Conservation (phyloP, 176 grass and related monocot species). For the Secale cereale region DNA sequence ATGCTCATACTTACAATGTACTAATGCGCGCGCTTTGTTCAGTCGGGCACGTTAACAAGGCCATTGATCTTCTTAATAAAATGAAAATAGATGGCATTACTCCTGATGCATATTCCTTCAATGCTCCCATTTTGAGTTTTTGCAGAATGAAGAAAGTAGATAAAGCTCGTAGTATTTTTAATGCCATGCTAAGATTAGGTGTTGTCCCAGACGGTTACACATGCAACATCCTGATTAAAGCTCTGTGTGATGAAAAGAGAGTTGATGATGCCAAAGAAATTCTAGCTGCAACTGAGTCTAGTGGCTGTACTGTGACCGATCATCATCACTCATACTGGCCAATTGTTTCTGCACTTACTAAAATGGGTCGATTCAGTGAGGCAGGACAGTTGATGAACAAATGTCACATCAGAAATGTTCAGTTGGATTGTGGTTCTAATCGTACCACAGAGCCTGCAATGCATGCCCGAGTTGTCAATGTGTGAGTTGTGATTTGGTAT, state of each 20-base stretch:
- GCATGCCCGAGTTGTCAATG: constrained; percentile 16
- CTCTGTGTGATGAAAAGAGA: constrained; percentile 61
- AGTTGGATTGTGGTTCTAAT: background rate
- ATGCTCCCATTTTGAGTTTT: constrained; percentile 58
- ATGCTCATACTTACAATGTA: constrained; percentile 68
- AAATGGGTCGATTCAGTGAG: constrained; percentile 38
- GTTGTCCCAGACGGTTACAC: constrained; percentile 49
- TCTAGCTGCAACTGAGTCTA: constrained; percentile 45
- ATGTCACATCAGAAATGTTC: constrained; percentile 28
- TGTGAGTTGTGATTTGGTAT: constrained; percentile 19
- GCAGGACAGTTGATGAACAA: constrained; percentile 47
- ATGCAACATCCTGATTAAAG: constrained; percentile 61
- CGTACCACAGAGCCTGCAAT: constrained; percentile 1
- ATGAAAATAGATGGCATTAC: constrained; percentile 66
- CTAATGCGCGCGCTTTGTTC: constrained; percentile 63
- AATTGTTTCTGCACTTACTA: constrained; percentile 42
- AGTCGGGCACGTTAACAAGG: constrained; percentile 48
- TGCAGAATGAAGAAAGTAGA: constrained; percentile 56
- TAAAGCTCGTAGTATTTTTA: constrained; percentile 52
- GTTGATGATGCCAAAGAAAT: constrained; percentile 65
- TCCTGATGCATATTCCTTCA: constrained; percentile 78
- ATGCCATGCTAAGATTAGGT: constrained; percentile 58
- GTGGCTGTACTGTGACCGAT: constrained; percentile 1
- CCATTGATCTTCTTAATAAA: constrained; percentile 50
- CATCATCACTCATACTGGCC: constrained; percentile 37